Conservation (phyloP, 768 basidiomycete species). For the Leccinum fibrillosum region DNA sequence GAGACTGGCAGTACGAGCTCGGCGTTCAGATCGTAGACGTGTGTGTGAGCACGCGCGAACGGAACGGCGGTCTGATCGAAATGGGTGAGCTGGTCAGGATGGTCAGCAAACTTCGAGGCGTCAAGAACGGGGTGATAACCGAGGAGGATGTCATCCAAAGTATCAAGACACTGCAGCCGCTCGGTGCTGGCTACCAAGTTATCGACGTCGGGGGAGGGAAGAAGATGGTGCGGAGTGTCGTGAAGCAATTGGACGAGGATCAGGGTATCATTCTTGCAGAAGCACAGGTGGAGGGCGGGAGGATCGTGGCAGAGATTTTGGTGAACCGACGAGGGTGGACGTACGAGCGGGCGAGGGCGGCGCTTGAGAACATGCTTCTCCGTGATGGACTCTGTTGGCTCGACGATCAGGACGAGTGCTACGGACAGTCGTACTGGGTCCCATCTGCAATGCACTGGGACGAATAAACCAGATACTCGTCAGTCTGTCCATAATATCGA, state of each 20-base stretch:
- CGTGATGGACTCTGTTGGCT: conserved; percentile 94
- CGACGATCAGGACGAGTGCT: conserved; percentile 77
- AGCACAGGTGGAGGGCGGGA: conserved; percentile 64
- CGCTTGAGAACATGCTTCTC: conserved; percentile 86
- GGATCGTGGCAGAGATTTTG: conserved; percentile 63
- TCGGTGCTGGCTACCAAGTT: conserved; percentile 90
- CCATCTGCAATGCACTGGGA: conserved; percentile 89
- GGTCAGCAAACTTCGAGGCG: conserved; percentile 72
- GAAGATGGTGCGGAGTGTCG: conserved; percentile 86
- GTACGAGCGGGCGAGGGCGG: conserved; percentile 67
- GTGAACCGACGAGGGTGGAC: conserved; percentile 72
- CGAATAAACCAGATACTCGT: conserved; percentile 32
- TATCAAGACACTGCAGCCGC: conserved; percentile 82
- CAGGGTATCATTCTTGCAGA: conserved; percentile 79
- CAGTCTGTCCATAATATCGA: not conserved
- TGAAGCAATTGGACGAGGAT: conserved; percentile 87
- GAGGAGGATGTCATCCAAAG: conserved; percentile 82
- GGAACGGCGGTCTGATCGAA: conserved; percentile 91
- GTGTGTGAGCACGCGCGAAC: conserved; percentile 81
- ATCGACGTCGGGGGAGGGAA: conserved; percentile 63
- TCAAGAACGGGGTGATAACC: conserved; percentile 66
- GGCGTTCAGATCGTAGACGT: conserved; percentile 94
- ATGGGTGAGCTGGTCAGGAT: conserved; percentile 80
- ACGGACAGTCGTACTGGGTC: conserved; percentile 78
- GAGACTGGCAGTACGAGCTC: conserved; percentile 95